Evolutionary conservation across 2,329 filamentous ascomycete genomes (phyloP), one percentile per base, ranked within the genome.

Genomic region (Teratosphaeria nubilosa): DNA sequence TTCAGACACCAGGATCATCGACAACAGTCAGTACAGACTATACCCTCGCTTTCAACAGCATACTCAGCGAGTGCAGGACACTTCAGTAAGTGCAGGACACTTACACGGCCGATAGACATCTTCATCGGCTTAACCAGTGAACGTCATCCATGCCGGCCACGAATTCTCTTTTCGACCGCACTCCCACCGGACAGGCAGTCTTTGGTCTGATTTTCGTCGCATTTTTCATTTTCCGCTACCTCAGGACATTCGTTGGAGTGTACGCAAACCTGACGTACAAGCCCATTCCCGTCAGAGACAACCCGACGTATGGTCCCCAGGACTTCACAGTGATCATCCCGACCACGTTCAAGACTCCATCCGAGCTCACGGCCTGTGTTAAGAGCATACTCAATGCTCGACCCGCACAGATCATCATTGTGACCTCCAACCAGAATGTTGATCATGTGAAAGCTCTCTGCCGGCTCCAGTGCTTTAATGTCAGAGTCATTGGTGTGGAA

Each of bases 261-360:
- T 62, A 58, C 58, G 64, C 68, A 11, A 70, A 65, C 55, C 20
- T 59, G 54, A 61, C 60, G 13, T 69, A 66, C 64, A 66, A 66
- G 54, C 61, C 69, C 5, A 65, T 64, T n/a, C 63, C 64, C 1
- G 55, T 70, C 22, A 50, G 59, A 1, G 54, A 58, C 1, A 64
- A 62, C 3, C 70, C 70, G 7, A 63, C 41, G 6, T 71, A 63
- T 61, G 64, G 53, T 11, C 55, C 63, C 3, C 34, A 58, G 13
- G 68, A 72, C 58, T 68, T 66, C 24, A 68, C 69, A 1, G 66
- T 72, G 51, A 59, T 72, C 30, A 62, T 72, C 20, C 70, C 71
- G 1, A 73, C 71, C 0, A 70, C 68, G 1, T 73, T 71, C 63
- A 68, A 68, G 57, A 63, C 60, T 6, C 65, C 66, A 2, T 51